Evolutionary conservation across 441 rosid species (phyloP).

Genomic region (Aleurites moluccanus): DNA sequence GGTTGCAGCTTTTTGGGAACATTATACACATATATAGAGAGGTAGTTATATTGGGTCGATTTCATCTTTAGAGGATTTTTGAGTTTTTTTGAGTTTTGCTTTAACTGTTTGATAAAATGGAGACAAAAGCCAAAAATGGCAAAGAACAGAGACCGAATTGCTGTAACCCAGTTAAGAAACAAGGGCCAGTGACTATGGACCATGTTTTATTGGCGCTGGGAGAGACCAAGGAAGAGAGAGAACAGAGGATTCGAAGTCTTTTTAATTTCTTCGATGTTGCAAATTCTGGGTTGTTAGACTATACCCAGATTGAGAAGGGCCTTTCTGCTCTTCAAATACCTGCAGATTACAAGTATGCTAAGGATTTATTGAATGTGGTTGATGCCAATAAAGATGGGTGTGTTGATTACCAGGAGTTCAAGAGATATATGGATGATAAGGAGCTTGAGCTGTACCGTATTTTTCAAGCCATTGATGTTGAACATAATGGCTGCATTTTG

Average conservation of each 20-base stretch:
- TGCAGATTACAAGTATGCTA: slow-evolving; percentile 80
- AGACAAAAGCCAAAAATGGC: slow-evolving; percentile 25
- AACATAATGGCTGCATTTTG: slow-evolving; percentile 89
- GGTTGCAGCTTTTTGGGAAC: not conserved
- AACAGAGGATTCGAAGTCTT: slow-evolving; percentile 53
- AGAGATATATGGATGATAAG: slow-evolving; percentile 87
- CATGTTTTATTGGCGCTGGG: slow-evolving; percentile 69
- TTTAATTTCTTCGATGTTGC: slow-evolving; percentile 60
- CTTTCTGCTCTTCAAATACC: slow-evolving; percentile 67
- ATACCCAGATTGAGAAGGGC: slow-evolving; percentile 60
- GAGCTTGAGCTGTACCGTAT: slow-evolving; percentile 93
- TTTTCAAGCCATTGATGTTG: slow-evolving; percentile 94
- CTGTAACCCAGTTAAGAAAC: slow-evolving; percentile 46
- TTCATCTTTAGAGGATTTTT: not conserved
- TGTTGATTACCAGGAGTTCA: slow-evolving; percentile 82
- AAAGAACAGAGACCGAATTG: slow-evolving; percentile 21
- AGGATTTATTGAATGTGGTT: slow-evolving; percentile 81
- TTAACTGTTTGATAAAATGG: slow-evolving; percentile 26
- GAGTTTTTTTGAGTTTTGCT: not conserved
- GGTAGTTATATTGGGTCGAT: not conserved
- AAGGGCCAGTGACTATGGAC: slow-evolving; percentile 62
- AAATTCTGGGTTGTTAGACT: slow-evolving; percentile 58
- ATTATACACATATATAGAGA: not conserved
- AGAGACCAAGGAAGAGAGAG: slow-evolving; percentile 72
- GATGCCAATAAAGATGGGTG: slow-evolving; percentile 88